phyloP scores from a whole-genome alignment of 2,329 filamentous ascomycete genomes.

The Alternaria sp. region DNA sequence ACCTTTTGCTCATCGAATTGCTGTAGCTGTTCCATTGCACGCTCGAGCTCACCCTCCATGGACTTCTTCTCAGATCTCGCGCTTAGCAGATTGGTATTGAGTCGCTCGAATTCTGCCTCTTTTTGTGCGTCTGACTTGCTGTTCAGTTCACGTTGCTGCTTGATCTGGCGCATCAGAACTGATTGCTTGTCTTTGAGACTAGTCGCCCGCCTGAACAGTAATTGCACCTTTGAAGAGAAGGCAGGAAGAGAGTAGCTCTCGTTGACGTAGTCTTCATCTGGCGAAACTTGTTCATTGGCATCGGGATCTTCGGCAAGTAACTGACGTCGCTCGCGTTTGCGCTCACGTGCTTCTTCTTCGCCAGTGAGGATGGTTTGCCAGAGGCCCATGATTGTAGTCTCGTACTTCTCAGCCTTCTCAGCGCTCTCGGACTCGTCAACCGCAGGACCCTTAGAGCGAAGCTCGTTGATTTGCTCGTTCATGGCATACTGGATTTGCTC shows the following conservation, averaged over 20 bases:
- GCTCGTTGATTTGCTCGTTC: constrained; percentile 36
- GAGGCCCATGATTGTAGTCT: constrained; percentile 57
- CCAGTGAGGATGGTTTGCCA: constrained; percentile 60
- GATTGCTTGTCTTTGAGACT: constrained; percentile 85
- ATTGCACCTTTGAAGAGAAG: constrained; percentile 80
- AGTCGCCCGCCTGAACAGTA: constrained; percentile 77
- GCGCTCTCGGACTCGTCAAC: constrained; percentile 30
- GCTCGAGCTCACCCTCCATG: constrained; percentile 46
- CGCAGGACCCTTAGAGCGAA: constrained; percentile 25
- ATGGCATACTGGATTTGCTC: constrained; percentile 43
- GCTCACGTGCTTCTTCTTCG: constrained; percentile 50
- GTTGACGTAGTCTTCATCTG: constrained; percentile 64
- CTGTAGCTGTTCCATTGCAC: constrained; percentile 40
- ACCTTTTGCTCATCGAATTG: constrained; percentile 38
- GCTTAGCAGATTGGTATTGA: constrained; percentile 51
- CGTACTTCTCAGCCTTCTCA: constrained; percentile 52
- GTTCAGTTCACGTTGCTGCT: constrained; percentile 92
- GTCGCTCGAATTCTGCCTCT: constrained; percentile 47
- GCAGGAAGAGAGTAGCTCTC: constrained; percentile 74
- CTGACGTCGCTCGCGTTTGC: constrained; percentile 43
- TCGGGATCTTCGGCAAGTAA: constrained; percentile 59
- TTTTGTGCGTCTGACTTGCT: constrained; percentile 74
- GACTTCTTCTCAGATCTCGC: constrained; percentile 43
- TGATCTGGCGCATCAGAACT: constrained; percentile 88
- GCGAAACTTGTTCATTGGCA: constrained; percentile 66